A percentile compares a stretch with the other conserved stretches of the same genome.
Conservation (phyloP, 179 eudicot species). For the Carnegiea gigantea region DNA sequence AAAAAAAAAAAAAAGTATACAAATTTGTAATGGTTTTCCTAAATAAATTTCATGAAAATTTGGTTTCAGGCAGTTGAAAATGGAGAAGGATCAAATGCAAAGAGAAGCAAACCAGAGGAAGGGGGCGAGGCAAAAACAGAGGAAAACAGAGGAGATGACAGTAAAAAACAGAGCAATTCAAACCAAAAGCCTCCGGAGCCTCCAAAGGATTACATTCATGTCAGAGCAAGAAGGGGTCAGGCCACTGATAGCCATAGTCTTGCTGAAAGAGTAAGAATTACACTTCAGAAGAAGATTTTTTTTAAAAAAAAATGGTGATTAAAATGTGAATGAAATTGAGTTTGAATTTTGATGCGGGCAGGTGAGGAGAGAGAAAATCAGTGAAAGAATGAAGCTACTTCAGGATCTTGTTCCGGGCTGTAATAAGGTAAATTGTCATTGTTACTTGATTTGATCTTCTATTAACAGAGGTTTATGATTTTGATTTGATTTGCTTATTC, state of each 20-base stretch:
- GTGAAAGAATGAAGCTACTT: conserved; percentile 96
- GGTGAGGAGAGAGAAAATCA: conserved; percentile 92
- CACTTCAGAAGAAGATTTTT: background rate
- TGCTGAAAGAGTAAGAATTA: conserved; percentile 50
- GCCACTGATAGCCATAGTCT: conserved; percentile 98
- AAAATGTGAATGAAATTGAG: background rate
- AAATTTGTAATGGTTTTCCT: background rate
- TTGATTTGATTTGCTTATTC: background rate
- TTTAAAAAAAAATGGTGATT: background rate
- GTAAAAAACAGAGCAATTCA: conserved; percentile 36
- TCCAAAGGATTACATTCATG: conserved; percentile 90
- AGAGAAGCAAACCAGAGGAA: conserved; percentile 48
- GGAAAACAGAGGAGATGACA: conserved; percentile 31
- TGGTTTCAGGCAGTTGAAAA: conserved; percentile 39
- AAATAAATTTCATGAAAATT: background rate
- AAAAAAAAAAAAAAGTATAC: background rate
- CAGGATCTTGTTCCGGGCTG: conserved; percentile 97
- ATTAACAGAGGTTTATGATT: background rate
- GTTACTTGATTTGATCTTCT: background rate
- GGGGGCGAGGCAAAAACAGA: conserved; percentile 32
- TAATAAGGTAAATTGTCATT: conserved; percentile 60
- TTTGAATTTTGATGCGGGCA: conserved; percentile 27
- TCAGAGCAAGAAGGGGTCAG: conserved; percentile 96
- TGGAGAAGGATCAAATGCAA: conserved; percentile 39
- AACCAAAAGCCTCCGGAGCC: conserved; percentile 59